Base-by-base conservation (phyloP, 257 asterid genomes). In the Solanum piurae region DNA sequence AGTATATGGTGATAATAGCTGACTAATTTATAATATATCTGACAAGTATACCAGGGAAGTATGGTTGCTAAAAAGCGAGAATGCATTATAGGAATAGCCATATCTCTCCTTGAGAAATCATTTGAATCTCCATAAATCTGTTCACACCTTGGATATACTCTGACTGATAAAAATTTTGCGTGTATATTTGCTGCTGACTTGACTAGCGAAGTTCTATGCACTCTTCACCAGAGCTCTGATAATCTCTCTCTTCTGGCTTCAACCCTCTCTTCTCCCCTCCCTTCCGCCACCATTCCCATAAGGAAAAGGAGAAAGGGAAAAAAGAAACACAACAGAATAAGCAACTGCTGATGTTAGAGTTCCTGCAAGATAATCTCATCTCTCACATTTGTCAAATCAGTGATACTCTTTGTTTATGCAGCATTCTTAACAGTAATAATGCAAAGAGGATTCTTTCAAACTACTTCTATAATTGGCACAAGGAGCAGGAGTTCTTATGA, bases 361-460 rank as follows among this genome's bases (percentile, higher is more conserved):
- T 80, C 46, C 85, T 27, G 66, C 38, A 80, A 49, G 85, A 46
- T 31, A 80, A 16, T 80, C 9, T 46, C 85, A 16, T 80, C 66
- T 25, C 66, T 46, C 66, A 29, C 85, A 46, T 80, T 80, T 46
- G 37, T 80, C 27, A 44, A 79, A 8, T 49, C 27, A 80, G 85
- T 44, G 86, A 86, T 86, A 64, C 80, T 88, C 86, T 90, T 88
- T 77, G 87, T 85, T 86, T 84, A 58, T 90, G 91, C 88, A 95
- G 99, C 99, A 87, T 93, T 97, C 88, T 89, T 97, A 93, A 95
- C 94, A 86, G 98, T 94, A 86, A 90, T 95, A 90, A 96, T 93
- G 89, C 96, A 90, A 88, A 95, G 98, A 92, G 97, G 98, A 52
- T 88, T 93, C 93, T 93, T 95, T 89, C 95, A 92, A 90, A 91